Evolutionary conservation across 345 rosid genomes (phyloP), one percentile per base, ranked within the genome.

Genomic region (Pistacia integerrima): DNA sequence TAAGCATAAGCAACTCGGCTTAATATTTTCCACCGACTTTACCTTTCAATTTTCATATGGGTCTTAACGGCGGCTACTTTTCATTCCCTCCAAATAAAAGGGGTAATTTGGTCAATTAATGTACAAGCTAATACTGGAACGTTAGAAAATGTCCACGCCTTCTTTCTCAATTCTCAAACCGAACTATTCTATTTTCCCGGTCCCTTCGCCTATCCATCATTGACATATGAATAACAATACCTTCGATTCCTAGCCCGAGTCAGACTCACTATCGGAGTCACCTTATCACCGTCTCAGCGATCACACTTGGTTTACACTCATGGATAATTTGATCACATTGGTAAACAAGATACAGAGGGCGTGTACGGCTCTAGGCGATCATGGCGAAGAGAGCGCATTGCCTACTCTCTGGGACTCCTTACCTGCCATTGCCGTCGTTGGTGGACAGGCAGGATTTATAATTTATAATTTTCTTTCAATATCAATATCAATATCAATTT

Each of bases 391-490:
- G 76, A 95, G 93, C 88, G 85, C 99, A 9, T 82, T 95, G 76
- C 99, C 98, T 16, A 95, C 99, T 76, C 94, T 95, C 7, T 95
- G 96, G 99, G 98, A 95, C 79, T 83, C 99, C 48, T 88, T 95
- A 75, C 99, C 98, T 9, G 79, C 99, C 79, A 95, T 95, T 57
- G 98, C 98, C 85, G 97, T 93, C 86, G 97, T 93, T 38, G 98
- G 98, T 46, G 98, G 97, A 82, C 99, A 95, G 94, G 99, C 93
- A 54, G 11, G 67, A 2, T 70, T 54, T 22, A 36, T 51, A 61
- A 16, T 36, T 72, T 38, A 8, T 46, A 18, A n/a, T 41, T 9
- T 70, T 8, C 48, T 59, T 4, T 52, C 22, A 48, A 17, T 28
- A 38, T 7, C 64, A 4, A 12, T 59, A 3, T 52, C 22, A 48